Conservation (phyloP, 1,139 yeast genomes). For the Zygoascus meyerae region DNA sequence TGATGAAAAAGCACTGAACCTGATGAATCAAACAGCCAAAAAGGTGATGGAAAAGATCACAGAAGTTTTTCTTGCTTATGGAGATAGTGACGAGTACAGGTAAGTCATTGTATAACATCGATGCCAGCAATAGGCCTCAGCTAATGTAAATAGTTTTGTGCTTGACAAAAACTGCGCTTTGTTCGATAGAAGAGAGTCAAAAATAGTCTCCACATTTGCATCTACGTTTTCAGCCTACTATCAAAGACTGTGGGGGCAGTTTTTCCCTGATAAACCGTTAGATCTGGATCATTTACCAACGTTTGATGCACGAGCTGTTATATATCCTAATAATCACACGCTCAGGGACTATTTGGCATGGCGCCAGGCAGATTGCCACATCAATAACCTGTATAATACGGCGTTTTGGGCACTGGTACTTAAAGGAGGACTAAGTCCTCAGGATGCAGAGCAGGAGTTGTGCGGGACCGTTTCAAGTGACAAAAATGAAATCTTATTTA, state of each 20-base stretch:
- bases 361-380: slow-evolving; percentile 98
- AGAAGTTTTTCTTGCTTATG: slow-evolving; percentile 78
- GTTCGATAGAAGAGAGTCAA: slow-evolving; percentile 76
- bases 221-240: slow-evolving; percentile 78
- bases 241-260: slow-evolving; percentile 56
- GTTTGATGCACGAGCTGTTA: slow-evolving; percentile 87
- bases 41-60: slow-evolving; percentile 57
- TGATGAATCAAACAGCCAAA: slow-evolving; percentile 78
- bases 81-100: slow-evolving; percentile 93
- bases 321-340: slow-evolving; percentile 59
- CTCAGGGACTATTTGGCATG: slow-evolving; percentile 83
- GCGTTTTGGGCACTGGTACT: slow-evolving; percentile 82
- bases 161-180: slow-evolving; percentile 55
- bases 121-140: not conserved
- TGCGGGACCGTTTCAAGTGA: slow-evolving; percentile 76
- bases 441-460: slow-evolving; percentile 69
- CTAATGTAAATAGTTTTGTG: slow-evolving; percentile 42
- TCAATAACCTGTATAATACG: slow-evolving; percentile 88
- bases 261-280: slow-evolving; percentile 45
- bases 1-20: slow-evolving; percentile 63
- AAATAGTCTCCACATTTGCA: slow-evolving; percentile 73
- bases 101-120: slow-evolving; percentile 10
- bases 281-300: slow-evolving; percentile 55
- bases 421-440: slow-evolving; percentile 63
- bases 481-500: slow-evolving; percentile 79